Evolutionary conservation across 176 grass and related monocot species (phyloP).

Genomic region (Triticum turgidum): DNA sequence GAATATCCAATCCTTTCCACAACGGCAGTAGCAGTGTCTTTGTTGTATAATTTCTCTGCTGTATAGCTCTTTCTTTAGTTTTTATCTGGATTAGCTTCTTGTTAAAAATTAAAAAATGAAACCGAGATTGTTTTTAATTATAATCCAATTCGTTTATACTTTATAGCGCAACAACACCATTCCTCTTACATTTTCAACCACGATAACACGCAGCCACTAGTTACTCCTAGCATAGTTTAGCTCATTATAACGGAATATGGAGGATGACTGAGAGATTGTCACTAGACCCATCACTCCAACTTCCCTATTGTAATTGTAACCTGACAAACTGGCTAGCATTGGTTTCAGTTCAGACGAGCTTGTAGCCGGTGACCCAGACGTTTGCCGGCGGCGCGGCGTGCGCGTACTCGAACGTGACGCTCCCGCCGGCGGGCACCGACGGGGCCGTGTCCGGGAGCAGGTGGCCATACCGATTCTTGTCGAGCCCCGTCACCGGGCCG

Average conservation of each 20-base stretch:
- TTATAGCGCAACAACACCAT: background rate
- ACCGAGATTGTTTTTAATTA: background rate
- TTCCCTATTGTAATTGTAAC: background rate
- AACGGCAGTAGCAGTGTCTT: too few species aligned
- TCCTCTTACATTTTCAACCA: slow-evolving; percentile 1
- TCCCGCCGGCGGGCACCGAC: slow-evolving; percentile 55
- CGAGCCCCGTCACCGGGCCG: slow-evolving; percentile 67
- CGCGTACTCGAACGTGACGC: slow-evolving; percentile 66
- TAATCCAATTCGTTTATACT: too few species aligned
- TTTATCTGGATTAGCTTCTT: too few species aligned
- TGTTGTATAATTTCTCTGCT: too few species aligned
- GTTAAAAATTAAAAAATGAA: background rate
- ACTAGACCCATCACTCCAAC: slow-evolving; percentile 45
- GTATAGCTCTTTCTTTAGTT: too few species aligned
- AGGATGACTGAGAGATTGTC: slow-evolving; percentile 51
- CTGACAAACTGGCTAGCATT: slow-evolving; percentile 31
- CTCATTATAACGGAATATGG: slow-evolving; percentile 1
- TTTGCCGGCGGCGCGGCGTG: slow-evolving; percentile 54
- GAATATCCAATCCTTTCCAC: too few species aligned
- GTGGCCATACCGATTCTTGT: slow-evolving; percentile 65
- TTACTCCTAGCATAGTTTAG: background rate
- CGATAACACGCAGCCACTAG: background rate
- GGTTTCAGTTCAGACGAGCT: slow-evolving; percentile 41
- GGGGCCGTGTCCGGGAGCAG: slow-evolving; percentile 43
- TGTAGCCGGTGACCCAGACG: slow-evolving; percentile 78